phyloP scores from a whole-genome alignment of 2,329 filamentous ascomycete species.

The Xylariaceae sp. region DNA sequence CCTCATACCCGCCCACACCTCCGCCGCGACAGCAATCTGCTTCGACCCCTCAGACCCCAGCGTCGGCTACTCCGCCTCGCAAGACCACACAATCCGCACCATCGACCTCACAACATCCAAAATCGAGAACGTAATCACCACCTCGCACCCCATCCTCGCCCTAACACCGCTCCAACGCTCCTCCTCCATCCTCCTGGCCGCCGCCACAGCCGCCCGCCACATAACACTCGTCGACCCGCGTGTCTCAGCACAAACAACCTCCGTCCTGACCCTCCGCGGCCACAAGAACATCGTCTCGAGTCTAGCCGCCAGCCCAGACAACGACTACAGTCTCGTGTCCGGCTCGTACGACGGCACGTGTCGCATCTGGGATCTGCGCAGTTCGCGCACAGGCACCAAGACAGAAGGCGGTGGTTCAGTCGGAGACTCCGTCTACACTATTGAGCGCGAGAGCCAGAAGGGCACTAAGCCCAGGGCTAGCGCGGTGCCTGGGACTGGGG shows the following conservation, averaged over 20 bases:
- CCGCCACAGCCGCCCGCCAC: conserved; percentile 80
- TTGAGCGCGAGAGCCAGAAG: conserved; percentile 70
- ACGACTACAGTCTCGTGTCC: conserved; percentile 78
- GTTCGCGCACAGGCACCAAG: conserved; percentile 55
- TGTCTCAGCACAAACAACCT: conserved; percentile 68
- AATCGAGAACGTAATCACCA: conserved; percentile 78
- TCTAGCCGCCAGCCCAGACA: conserved; percentile 52
- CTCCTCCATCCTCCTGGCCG: conserved; percentile 48
- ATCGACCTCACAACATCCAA: conserved; percentile 81
- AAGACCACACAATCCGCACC: conserved; percentile 86
- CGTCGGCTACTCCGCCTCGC: conserved; percentile 85
- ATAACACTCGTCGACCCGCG: conserved; percentile 92
- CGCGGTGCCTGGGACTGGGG: conserved; percentile 67
- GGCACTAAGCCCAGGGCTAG: conserved; percentile 52
- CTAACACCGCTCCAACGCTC: conserved; percentile 67
- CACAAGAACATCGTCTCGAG: conserved; percentile 71
- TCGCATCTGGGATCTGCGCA: conserved; percentile 88
- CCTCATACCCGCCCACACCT: conserved; percentile 67
- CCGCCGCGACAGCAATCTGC: conserved; percentile 71
- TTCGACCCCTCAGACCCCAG: conserved; percentile 84
- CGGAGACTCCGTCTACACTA: conserved; percentile 69
- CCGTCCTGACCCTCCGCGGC: conserved; percentile 85
- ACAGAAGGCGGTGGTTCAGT: conserved; percentile 61
- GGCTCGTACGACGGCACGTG: conserved; percentile 91
- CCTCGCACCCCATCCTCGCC: conserved; percentile 77